These are phyloP conservation scores for Clonostachys byssicola DNA, from an alignment of 2,329 filamentous ascomycete species.

Conservation along the genomic window DNA sequence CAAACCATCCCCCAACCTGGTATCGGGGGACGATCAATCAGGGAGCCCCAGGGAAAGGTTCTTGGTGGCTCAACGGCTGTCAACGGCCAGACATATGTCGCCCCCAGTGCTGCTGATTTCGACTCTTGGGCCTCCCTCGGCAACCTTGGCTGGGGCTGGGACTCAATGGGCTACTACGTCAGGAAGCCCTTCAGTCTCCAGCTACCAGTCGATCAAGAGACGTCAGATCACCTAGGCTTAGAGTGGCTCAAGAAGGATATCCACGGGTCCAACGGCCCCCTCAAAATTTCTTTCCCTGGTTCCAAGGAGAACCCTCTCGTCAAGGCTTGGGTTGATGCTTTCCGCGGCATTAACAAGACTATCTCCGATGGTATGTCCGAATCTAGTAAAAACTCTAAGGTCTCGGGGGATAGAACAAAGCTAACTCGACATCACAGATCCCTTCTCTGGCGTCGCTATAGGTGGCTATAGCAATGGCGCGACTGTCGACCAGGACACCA, in stretches of 20 bases:
- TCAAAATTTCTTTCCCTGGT: constrained; percentile 7
- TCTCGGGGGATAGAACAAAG: too few relatives aligned
- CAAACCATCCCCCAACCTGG: constrained; percentile 14
- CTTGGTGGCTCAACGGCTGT: constrained; percentile 20
- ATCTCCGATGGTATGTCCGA: too few relatives aligned
- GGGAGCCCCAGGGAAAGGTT: constrained; percentile 10
- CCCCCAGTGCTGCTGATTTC: constrained; percentile 8
- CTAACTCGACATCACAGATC: constrained; percentile 2
- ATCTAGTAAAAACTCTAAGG: too few relatives aligned
- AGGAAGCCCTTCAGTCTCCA: constrained; percentile 4
- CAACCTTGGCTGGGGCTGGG: constrained; percentile 18
- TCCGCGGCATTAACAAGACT: constrained; percentile 3
- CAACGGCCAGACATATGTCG: constrained; percentile 15
- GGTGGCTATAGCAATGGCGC: constrained; percentile 4
- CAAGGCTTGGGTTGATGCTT: constrained; percentile 3
- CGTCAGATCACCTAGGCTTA: too few relatives aligned
- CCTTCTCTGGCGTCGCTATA: constrained; percentile 8
- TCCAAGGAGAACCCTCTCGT: too few relatives aligned
- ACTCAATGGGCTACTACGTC: constrained; percentile 6
- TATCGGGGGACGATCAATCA: constrained; percentile 7
- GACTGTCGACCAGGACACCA: constrained; percentile 7
- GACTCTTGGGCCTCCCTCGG: constrained; percentile 17
- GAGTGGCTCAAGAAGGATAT: too few relatives aligned
- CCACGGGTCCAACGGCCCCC: not conserved
- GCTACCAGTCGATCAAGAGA: not conserved